Evolutionary conservation across 202 grass and related monocot genomes (phyloP).

Genomic region (Miscanthus sacchariflorus): DNA sequence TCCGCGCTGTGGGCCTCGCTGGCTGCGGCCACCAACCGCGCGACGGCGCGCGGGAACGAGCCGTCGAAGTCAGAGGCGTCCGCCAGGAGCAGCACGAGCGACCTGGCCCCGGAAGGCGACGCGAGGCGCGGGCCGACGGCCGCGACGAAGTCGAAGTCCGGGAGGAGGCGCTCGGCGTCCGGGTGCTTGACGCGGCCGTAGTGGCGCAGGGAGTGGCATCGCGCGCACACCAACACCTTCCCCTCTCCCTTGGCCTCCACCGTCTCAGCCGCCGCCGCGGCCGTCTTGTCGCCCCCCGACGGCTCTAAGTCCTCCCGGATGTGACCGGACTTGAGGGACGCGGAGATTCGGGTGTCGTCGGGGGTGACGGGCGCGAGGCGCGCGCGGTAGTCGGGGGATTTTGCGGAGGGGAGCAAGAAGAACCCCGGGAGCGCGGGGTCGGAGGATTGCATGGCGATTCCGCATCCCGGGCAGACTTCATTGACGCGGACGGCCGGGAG

Average conservation of each 20-base stretch:
- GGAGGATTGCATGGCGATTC: conserved; percentile 69
- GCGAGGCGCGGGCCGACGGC: conserved; percentile 66
- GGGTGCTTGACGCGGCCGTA: conserved; percentile 80
- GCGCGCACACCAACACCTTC: conserved; percentile 70
- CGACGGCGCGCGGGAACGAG: conserved; percentile 75
- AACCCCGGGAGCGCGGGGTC: conserved; percentile 74
- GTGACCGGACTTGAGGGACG: conserved; percentile 49
- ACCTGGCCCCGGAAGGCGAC: conserved; percentile 74
- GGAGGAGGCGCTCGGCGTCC: conserved; percentile 72
- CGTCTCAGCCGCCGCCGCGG: neutral
- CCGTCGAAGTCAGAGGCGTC: conserved; percentile 87
- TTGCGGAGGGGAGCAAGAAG: conserved; percentile 62
- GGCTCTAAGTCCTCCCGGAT: conserved; percentile 33
- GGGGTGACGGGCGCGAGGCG: conserved; percentile 44
- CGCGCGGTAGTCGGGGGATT: conserved; percentile 56
- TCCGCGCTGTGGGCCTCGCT: conserved; percentile 45
- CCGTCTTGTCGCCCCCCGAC: neutral
- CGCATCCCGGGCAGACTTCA: conserved; percentile 66
- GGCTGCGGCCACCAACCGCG: conserved; percentile 58
- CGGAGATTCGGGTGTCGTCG: conserved; percentile 58
- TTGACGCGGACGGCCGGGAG: conserved; percentile 26
- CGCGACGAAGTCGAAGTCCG: conserved; percentile 81
- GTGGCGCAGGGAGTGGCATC: conserved; percentile 90
- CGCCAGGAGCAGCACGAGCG: conserved; percentile 78
- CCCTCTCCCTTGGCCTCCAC: conserved; percentile 14